Evolutionary conservation across 2,329 filamentous ascomycete genomes (phyloP).

Genomic region (Apiospora aurea): DNA sequence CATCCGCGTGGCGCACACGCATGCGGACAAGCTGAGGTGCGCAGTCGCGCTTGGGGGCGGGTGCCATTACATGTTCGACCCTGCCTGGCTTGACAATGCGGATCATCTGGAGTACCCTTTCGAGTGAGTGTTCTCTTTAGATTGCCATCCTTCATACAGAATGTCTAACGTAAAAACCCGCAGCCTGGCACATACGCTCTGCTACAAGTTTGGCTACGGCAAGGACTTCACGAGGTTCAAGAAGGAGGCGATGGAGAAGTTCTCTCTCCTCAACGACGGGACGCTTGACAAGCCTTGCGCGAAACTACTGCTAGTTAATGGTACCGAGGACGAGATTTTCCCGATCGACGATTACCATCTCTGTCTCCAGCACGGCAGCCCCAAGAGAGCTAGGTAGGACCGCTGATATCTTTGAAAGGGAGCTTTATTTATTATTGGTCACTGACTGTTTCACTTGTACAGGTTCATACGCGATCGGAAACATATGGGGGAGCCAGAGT

Average conservation of each 20-base stretch:
- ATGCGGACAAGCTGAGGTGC: slow-evolving; percentile 56
- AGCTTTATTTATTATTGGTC: neutral
- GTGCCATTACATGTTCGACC: slow-evolving; percentile 64
- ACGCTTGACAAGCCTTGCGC: slow-evolving; percentile 59
- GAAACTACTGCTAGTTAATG: slow-evolving; percentile 60
- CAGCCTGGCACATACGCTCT: slow-evolving; percentile 39
- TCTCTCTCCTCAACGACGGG: slow-evolving; percentile 61
- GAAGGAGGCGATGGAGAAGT: slow-evolving; percentile 47
- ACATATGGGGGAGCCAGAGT: slow-evolving; percentile 47
- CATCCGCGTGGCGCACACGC: slow-evolving; percentile 64
- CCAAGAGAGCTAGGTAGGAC: slow-evolving; percentile 55
- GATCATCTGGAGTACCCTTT: slow-evolving; percentile 67
- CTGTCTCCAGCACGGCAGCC: slow-evolving; percentile 57
- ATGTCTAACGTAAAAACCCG: slow-evolving; percentile 16
- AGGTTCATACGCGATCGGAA: slow-evolving; percentile 42
- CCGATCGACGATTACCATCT: slow-evolving; percentile 67
- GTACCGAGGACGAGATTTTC: slow-evolving; percentile 66
- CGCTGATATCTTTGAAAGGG: neutral
- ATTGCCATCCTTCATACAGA: no score
- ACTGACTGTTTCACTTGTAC: neutral
- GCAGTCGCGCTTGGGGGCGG: slow-evolving; percentile 63
- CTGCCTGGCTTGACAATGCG: slow-evolving; percentile 59
- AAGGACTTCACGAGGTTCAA: slow-evolving; percentile 41
- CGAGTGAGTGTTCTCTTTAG: slow-evolving; percentile 45
- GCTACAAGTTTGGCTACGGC: slow-evolving; percentile 39